A percentile compares a stretch with the other conserved stretches of the same genome.
These are phyloP conservation scores for Datisca glomerata DNA, from an alignment of 306 rosid species.

Conservation along the genomic window DNA sequence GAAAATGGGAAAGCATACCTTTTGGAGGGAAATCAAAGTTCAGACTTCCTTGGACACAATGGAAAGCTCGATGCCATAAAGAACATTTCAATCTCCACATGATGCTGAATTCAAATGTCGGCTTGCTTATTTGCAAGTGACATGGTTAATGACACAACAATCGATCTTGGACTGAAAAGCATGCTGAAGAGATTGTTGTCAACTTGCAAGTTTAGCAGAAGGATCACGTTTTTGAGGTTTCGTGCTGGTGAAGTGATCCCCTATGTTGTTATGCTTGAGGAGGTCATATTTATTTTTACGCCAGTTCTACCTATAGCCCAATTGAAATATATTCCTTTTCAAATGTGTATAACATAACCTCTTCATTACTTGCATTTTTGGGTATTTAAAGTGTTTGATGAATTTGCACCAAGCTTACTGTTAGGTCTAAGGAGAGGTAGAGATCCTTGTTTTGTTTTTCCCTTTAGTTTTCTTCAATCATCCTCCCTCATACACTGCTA, in stretches of 20 bases:
- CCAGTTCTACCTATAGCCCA: conserved; percentile 19
- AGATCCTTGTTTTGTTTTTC: conserved; percentile 3
- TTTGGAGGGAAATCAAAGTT: conserved; percentile 23
- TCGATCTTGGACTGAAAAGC: conserved; percentile 20
- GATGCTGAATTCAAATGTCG: no score
- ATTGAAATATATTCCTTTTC: conserved; percentile 33
- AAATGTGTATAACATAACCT: conserved; percentile 53
- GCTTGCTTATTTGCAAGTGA: no score
- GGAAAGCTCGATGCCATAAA: conserved; percentile 60
- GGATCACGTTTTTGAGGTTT: not conserved
- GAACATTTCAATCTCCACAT: conserved; percentile 37
- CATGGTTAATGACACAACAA: no score
- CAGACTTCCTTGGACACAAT: conserved; percentile 36
- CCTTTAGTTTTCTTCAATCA: conserved; percentile 8
- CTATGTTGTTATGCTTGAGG: conserved; percentile 4
- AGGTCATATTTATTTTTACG: conserved; percentile 13
- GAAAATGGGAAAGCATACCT: conserved; percentile 42
- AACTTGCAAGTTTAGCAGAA: conserved; percentile 21
- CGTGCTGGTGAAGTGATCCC: conserved; percentile 6
- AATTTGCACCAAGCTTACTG: conserved; percentile 22
- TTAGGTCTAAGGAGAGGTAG: conserved; percentile 30
- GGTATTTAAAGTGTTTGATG: not conserved
- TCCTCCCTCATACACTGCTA: conserved; percentile 14
- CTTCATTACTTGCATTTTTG: conserved; percentile 17
- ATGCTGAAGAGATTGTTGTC: conserved; percentile 6